Conservation (phyloP, 495 filamentous ascomycete genomes). For the Aspergillus diversus region DNA sequence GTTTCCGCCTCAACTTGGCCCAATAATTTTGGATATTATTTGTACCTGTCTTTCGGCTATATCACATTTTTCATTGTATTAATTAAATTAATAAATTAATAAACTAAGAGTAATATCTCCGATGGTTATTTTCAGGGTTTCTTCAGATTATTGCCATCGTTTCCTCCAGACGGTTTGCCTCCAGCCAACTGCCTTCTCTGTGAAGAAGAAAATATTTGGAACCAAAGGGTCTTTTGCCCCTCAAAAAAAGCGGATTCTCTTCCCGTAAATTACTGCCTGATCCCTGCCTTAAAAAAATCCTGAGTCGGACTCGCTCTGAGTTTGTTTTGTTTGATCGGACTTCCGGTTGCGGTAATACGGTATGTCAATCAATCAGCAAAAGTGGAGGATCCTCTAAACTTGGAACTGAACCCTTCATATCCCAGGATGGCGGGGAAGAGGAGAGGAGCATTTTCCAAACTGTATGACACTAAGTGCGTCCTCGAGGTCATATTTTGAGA, state of each 20-base stretch:
- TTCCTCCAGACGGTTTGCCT: background rate
- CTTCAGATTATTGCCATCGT: background rate
- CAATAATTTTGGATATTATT: no score
- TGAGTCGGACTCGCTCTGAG: background rate
- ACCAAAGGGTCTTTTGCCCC: background rate
- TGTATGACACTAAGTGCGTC: no score
- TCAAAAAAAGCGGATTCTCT: background rate
- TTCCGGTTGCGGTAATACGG: background rate
- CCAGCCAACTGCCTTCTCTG: background rate
- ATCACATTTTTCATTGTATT: background rate
- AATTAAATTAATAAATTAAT: background rate
- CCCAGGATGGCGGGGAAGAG: no score
- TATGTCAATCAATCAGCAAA: background rate
- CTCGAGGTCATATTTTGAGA: no score
- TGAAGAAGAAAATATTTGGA: background rate
- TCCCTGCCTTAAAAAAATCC: background rate
- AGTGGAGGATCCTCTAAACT: no score
- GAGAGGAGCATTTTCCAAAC: no score
- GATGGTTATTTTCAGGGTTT: background rate
- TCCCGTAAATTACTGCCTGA: background rate
- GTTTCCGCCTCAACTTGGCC: background rate
- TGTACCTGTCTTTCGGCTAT: no score
- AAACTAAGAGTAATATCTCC: background rate
- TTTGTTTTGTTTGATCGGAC: background rate
- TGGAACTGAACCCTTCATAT: no score